phyloP scores from a whole-genome alignment of 768 basidiomycete genomes.

The Suillus paluster region DNA sequence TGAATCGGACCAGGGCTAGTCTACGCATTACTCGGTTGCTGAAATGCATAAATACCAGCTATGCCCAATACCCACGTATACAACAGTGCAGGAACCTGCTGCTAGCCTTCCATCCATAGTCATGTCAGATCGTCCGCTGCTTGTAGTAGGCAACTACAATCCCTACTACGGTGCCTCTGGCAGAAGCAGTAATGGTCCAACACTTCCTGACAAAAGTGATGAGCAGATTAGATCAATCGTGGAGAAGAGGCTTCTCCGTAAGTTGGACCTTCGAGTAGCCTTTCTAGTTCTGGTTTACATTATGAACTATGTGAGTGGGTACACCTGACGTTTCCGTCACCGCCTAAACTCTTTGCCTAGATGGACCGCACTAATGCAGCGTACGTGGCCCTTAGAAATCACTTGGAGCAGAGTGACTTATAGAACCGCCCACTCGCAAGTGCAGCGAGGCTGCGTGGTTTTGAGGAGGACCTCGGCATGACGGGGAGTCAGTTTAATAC shows the following conservation, averaged over 20 bases:
- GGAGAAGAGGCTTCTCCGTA: slow-evolving; percentile 47
- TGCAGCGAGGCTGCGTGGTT: slow-evolving; percentile 71
- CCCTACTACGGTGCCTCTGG: background rate
- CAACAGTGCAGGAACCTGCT: background rate
- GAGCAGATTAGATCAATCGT: slow-evolving; percentile 42
- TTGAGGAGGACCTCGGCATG: slow-evolving; percentile 67
- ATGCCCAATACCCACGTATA: too few relatives aligned
- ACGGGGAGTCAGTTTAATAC: slow-evolving; percentile 67
- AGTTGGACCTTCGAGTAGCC: slow-evolving; percentile 47
- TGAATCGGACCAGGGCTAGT: background rate
- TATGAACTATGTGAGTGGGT: slow-evolving; percentile 46
- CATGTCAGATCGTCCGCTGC: slow-evolving; percentile 2
- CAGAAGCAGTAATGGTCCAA: background rate
- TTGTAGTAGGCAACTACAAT: too few relatives aligned
- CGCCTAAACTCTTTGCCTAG: slow-evolving; percentile 33
- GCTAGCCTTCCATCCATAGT: background rate
- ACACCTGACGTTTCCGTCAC: background rate
- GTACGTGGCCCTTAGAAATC: slow-evolving; percentile 37
- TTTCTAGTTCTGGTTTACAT: slow-evolving; percentile 52
- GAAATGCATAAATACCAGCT: too few relatives aligned
- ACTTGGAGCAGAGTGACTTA: too few relatives aligned
- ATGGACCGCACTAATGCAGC: slow-evolving; percentile 72
- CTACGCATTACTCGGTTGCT: too few relatives aligned
- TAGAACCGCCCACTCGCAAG: slow-evolving; percentile 35
- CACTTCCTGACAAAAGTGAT: too few relatives aligned